Evolutionary conservation across 1,139 yeast genomes (phyloP).

Genomic region (Geotrichum carabidarum): DNA sequence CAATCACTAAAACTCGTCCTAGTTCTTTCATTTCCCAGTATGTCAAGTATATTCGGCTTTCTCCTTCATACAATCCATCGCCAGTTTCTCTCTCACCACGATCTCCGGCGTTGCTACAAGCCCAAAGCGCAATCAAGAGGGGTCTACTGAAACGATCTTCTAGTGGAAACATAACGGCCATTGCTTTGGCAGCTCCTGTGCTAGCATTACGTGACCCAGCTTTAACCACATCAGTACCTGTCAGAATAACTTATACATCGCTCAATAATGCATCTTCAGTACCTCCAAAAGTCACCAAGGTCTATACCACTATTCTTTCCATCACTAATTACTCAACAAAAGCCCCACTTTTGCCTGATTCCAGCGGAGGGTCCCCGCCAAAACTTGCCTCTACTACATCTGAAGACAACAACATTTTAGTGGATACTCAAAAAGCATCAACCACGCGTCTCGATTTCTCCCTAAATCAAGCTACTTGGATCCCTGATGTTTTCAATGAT

Average conservation of each 20-base stretch:
- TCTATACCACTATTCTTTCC: not conserved
- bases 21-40: slow-evolving; percentile 1
- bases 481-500: not conserved
- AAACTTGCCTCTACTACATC: not conserved
- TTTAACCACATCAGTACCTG: not conserved
- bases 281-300: slow-evolving; percentile 8
- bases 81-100: slow-evolving; percentile 1
- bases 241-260: not conserved
- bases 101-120: not conserved
- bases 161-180: slow-evolving; percentile 2
- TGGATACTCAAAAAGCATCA: slow-evolving; percentile 1
- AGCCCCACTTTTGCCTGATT: not conserved
- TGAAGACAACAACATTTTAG: not conserved
- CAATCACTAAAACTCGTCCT: not conserved
- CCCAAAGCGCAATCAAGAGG: slow-evolving; percentile 3
- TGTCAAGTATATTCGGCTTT: slow-evolving; percentile 9
- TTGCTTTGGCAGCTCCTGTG: not conserved
- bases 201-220: not conserved
- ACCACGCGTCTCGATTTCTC: slow-evolving; percentile 1
- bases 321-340: slow-evolving; percentile 10
- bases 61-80: slow-evolving; percentile 12
- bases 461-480: slow-evolving; percentile 1
- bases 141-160: slow-evolving; percentile 4
- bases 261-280: not conserved
- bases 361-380: not conserved